Evolutionary conservation across 306 rosid species (phyloP), one percentile per base, ranked within the genome.

Genomic region (Neltuma alba): DNA sequence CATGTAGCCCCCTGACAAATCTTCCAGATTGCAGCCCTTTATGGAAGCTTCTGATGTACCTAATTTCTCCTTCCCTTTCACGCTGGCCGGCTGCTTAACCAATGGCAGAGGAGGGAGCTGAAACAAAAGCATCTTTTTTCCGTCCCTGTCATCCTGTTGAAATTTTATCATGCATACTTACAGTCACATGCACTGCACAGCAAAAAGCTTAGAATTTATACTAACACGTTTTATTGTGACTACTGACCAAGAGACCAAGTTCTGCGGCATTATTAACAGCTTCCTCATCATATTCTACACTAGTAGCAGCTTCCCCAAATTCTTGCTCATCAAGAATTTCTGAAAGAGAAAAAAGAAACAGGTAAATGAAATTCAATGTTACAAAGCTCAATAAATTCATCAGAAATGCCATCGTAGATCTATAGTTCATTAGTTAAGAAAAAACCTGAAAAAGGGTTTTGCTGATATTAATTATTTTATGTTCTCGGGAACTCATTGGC

Each of bases 201-300:
- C 34, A 18, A 61, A 71, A 69, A 54, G 50, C 48, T 76, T 20
- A 30, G 54, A 65, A 25, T 40, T 44, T 18, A 72, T 42, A 33
- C 58, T 31, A 37, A 48, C 30, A 54, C 13, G 65, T 66, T 63
- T 58, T 55, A 45, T 75, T 78, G 69, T 31, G 85, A 66, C 34
- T 25, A 87, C 94, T 58, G 57, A 95, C 99, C 91, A 63, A 79
- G 78, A 95, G 85, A 34, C 86, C 96, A 18, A 95, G 97, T 77
- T 87, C 91, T 60, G 82, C 84, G 52, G 99, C 94, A 57, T 88
- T 34, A n/a, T 86, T 83, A 25, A 81, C 62, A 48, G 86, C 31
- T 18, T 82, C 82, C 80, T 87, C 95, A 33, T 95, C 85, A 45
- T 89, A 89, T 88, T 85, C 92, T 30, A 14, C 23, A 12, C 52